phyloP scores from a whole-genome alignment of 805 yeast genomes.

The Brettanomyces anomalus region DNA sequence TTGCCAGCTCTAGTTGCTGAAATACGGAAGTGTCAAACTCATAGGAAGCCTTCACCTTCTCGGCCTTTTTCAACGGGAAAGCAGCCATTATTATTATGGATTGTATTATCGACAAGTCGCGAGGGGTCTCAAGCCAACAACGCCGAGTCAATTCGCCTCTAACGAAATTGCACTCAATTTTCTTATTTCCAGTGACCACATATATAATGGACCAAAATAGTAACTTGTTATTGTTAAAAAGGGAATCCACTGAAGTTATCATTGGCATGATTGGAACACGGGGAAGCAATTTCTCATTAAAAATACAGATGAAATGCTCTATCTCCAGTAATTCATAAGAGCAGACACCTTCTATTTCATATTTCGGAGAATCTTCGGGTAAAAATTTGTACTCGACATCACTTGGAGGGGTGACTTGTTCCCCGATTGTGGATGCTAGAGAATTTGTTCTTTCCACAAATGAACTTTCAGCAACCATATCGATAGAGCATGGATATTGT shows the following conservation, averaged over 20 bases:
- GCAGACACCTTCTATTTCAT: conserved; percentile 5
- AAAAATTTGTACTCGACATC: background rate
- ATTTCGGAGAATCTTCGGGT: conserved; percentile 3
- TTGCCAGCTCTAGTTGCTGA: conserved; percentile 18
- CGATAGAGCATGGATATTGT: background rate
- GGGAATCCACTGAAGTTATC: conserved; percentile 13
- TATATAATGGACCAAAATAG: conserved; percentile 26
- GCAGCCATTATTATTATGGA: conserved; percentile 18
- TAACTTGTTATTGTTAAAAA: conserved; percentile 14
- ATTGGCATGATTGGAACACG: conserved; percentile 19
- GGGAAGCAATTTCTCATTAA: conserved; percentile 15
- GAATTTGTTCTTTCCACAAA: background rate
- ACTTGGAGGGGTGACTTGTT: background rate
- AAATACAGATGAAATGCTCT: conserved; percentile 7
- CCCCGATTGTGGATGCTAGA: background rate
- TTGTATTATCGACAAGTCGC: conserved; percentile 12
- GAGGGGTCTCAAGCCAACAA: conserved; percentile 1
- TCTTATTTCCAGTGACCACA: conserved; percentile 10
- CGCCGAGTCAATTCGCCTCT: conserved; percentile 7
- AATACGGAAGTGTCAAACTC: conserved; percentile 13
- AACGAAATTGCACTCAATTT: conserved; percentile 11
- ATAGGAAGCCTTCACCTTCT: background rate
- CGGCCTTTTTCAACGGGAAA: conserved; percentile 16
- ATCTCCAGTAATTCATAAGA: conserved; percentile 9
- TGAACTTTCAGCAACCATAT: background rate